Evolutionary conservation across 2,329 filamentous ascomycete genomes (phyloP).

Genomic region (Dactylellina leptospora): DNA sequence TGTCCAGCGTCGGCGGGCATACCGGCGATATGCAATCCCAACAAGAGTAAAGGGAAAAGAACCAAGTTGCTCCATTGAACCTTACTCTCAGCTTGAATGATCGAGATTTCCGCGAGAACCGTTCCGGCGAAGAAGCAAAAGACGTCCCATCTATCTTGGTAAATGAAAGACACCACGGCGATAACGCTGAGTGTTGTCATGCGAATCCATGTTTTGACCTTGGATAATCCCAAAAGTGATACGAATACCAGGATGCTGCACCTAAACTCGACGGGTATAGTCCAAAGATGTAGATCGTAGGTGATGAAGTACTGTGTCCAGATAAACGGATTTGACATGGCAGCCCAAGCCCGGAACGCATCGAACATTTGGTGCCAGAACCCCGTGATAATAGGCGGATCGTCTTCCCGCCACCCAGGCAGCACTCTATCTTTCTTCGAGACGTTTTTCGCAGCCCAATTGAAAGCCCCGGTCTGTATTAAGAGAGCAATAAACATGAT

Average conservation of each 20-base stretch:
- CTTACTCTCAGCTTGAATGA: constrained; percentile 41
- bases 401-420: constrained; percentile 40
- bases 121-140: constrained; percentile 55
- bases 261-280: constrained; percentile 60
- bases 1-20: constrained; percentile 25
- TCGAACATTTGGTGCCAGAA: constrained; percentile 58
- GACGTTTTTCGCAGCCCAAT: constrained; percentile 28
- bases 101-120: constrained; percentile 55
- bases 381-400: constrained; percentile 47
- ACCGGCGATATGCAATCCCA: constrained; percentile 39
- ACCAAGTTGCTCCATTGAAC: constrained; percentile 11
- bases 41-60: constrained; percentile 29
- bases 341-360: constrained; percentile 57
- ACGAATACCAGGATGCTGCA: constrained; percentile 60
- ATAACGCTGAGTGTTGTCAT: constrained; percentile 49
- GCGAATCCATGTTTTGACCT: constrained; percentile 56
- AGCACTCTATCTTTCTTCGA: constrained; percentile 24
- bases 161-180: constrained; percentile 36
- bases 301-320: constrained; percentile 58
- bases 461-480: constrained; percentile 45
- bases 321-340: constrained; percentile 57
- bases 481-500: constrained; percentile 29
- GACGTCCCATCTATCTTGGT: constrained; percentile 53
- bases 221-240: constrained; percentile 59
- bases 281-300: constrained; percentile 61